Evolutionary conservation across 768 basidiomycete genomes (phyloP).

Genomic region (Pisolithus microcarpus): DNA sequence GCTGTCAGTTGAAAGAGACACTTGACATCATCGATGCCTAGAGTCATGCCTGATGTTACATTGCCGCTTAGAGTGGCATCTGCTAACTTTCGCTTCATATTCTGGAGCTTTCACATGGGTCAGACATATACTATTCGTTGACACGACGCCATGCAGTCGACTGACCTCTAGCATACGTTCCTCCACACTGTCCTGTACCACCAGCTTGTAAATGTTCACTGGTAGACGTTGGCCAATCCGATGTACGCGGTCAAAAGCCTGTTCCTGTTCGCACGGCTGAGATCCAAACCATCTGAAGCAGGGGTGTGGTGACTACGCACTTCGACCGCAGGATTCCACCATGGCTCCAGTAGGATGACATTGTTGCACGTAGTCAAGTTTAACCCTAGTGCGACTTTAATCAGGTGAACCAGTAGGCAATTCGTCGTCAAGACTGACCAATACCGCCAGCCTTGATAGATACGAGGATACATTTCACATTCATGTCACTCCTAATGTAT

Average conservation of each 20-base stretch:
- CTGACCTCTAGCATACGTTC: neutral
- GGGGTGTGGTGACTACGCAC: neutral
- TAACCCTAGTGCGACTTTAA: neutral
- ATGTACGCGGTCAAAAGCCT: neutral
- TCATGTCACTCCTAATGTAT: neutral
- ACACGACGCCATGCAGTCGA: neutral
- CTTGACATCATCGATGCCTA: neutral
- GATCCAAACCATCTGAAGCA: neutral
- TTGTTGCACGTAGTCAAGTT: no score
- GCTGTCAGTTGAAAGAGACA: neutral
- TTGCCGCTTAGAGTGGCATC: neutral
- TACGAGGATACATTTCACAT: neutral
- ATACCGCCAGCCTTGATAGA: neutral
- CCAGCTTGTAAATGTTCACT: conserved; percentile 1
- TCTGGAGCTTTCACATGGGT: neutral
- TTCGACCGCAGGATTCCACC: neutral
- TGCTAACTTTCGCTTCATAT: neutral
- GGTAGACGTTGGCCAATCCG: neutral
- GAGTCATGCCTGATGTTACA: neutral
- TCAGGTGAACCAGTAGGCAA: neutral
- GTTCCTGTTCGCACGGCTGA: neutral
- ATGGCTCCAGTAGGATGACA: no score
- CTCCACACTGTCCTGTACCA: neutral
- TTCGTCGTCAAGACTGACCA: neutral
- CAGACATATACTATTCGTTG: neutral